Percentiles rank a stretch among this genome's conserved stretches.
Evolutionary conservation across 2,329 filamentous ascomycete species (phyloP).

Genomic region (Tolypocladium cylindrosporum): DNA sequence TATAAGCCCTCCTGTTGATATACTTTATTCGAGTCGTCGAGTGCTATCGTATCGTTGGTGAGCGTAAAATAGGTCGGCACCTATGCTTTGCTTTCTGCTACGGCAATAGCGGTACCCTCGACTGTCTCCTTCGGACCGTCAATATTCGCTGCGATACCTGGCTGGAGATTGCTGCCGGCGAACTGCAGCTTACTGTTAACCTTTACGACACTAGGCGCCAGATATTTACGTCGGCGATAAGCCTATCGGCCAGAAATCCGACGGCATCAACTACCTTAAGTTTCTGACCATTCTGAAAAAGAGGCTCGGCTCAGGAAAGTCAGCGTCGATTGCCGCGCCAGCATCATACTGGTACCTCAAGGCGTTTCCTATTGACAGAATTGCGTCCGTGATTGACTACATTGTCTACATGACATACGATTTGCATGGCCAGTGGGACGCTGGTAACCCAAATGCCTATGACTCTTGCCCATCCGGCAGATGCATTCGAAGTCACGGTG

Average conservation of each 20-base stretch:
- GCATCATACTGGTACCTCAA: constrained; percentile 24
- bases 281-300: constrained; percentile 4
- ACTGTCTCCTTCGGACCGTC: too few relatives aligned
- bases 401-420: constrained; percentile 28
- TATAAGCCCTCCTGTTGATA: too few relatives aligned
- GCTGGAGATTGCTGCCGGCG: too few relatives aligned
- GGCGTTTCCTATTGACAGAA: constrained; percentile 14
- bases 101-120: too few relatives aligned
- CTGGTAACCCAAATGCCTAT: background rate
- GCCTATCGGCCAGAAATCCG: background rate
- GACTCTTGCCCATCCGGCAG: background rate
- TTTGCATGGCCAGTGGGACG: constrained; percentile 13
- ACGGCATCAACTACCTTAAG: constrained; percentile 7
- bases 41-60: too few relatives aligned
- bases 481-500: background rate
- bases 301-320: constrained; percentile 9
- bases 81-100: too few relatives aligned
- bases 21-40: too few relatives aligned
- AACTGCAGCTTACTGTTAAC: too few relatives aligned
- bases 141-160: too few relatives aligned
- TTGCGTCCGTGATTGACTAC: constrained; percentile 18
- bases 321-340: constrained; percentile 19
- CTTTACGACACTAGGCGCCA: too few relatives aligned
- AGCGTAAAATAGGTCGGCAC: too few relatives aligned
- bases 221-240: too few relatives aligned